A percentile compares a stretch with the other conserved stretches of the same genome.
Conservation (phyloP, 2,329 filamentous ascomycete species). For the Gremmenia infestans region DNA sequence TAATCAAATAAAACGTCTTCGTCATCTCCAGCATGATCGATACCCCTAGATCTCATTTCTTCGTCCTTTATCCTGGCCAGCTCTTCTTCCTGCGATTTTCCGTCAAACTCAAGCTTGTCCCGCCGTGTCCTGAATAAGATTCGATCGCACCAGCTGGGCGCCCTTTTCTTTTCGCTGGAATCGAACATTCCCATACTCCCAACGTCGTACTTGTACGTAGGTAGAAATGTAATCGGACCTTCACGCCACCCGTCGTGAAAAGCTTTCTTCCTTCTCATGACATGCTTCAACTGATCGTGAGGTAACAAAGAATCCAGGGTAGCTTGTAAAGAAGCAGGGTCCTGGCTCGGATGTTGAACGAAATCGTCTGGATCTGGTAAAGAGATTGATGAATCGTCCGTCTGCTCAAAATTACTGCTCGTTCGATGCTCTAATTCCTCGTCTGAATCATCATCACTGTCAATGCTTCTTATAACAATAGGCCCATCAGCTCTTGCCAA, state of each 20-base stretch:
- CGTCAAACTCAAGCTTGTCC: constrained; percentile 63
- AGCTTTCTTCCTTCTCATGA: constrained; percentile 69
- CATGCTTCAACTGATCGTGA: constrained; percentile 77
- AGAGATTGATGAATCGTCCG: constrained; percentile 34
- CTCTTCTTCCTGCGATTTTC: constrained; percentile 57
- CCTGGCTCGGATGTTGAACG: constrained; percentile 61
- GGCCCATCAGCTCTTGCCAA: constrained; percentile 43
- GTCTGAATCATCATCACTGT: constrained; percentile 43
- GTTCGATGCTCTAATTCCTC: constrained; percentile 26
- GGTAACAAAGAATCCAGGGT: constrained; percentile 82
- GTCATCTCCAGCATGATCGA: constrained; percentile 68
- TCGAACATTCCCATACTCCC: constrained; percentile 92
- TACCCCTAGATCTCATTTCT: constrained; percentile 76
- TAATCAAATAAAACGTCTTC: constrained; percentile 88
- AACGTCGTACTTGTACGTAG: constrained; percentile 96
- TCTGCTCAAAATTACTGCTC: constrained; percentile 27
- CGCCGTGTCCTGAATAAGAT: constrained; percentile 78
- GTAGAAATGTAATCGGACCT: constrained; percentile 80
- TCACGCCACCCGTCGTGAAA: constrained; percentile 93
- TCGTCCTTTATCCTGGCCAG: constrained; percentile 68
- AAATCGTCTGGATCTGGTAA: constrained; percentile 64
- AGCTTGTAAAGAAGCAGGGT: constrained; percentile 82
- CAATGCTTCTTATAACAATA: constrained; percentile 38
- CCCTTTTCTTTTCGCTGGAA: constrained; percentile 87
- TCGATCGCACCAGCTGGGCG: constrained; percentile 95